phyloP scores from a whole-genome alignment of 139 green algal genomes.

The Closterium sp. region DNA sequence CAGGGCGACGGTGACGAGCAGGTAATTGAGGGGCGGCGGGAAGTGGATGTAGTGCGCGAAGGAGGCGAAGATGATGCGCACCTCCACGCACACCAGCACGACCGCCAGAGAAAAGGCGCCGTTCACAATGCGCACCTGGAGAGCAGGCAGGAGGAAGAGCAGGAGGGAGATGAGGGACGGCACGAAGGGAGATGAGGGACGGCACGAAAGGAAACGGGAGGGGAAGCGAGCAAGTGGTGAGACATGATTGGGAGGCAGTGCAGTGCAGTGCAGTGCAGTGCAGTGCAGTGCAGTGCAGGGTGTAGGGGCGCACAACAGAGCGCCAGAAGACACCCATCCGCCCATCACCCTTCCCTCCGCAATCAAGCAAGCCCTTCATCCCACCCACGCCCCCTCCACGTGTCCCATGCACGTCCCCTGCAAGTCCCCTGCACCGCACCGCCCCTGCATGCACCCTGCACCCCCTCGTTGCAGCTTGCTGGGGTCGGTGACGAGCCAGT shows the following conservation, averaged over 20 bases:
- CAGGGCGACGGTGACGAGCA: slow-evolving; percentile 76
- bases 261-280: no score
- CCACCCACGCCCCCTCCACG: not conserved
- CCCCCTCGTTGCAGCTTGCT: slow-evolving; percentile 5
- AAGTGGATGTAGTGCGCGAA: slow-evolving; percentile 91
- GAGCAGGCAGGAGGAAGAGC: not conserved
- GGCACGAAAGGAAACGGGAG: not conserved
- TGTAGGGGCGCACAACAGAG: no score
- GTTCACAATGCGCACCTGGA: slow-evolving; percentile 23
- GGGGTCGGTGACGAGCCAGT: slow-evolving; percentile 68
- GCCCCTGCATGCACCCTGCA: not conserved
- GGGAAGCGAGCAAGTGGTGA: not conserved
- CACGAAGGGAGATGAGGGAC: not conserved
- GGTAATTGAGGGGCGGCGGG: slow-evolving; percentile 80
- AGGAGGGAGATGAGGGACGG: not conserved
- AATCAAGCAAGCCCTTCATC: not conserved
- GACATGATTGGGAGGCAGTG: no score
- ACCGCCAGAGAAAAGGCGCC: slow-evolving; percentile 60
- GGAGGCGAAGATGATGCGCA: slow-evolving; percentile 81
- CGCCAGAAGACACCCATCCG: no score
- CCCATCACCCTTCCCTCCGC: no score
- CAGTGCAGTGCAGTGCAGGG: no score
- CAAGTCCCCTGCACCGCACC: no score
- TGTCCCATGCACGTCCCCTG: no score
- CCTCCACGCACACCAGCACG: slow-evolving; percentile 71